phyloP scores from a whole-genome alignment of 2,329 filamentous ascomycete genomes.

The Colletotrichum acutatum region DNA sequence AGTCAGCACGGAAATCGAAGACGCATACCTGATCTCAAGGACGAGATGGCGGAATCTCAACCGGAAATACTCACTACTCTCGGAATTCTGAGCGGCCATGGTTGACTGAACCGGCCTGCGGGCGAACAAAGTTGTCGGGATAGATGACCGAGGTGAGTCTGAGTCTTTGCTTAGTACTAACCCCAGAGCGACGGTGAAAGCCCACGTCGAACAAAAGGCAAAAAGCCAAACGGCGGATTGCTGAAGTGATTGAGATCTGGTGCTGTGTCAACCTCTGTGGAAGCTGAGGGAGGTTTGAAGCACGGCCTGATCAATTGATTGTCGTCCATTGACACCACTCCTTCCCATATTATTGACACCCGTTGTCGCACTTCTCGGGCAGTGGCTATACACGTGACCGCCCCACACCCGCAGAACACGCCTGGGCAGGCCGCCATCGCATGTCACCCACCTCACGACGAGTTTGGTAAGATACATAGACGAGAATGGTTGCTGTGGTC shows the following conservation, averaged over 20 bases:
- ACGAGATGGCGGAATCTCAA: not conserved
- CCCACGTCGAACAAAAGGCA: not conserved
- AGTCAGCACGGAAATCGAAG: not conserved
- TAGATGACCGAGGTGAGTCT: not conserved
- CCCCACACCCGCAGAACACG: not conserved
- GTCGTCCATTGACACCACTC: not conserved
- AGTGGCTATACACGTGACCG: not conserved
- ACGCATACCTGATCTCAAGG: too few species aligned
- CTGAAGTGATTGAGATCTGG: not conserved
- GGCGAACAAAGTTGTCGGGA: not conserved
- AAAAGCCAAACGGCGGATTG: not conserved
- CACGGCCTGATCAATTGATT: not conserved
- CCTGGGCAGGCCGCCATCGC: not conserved
- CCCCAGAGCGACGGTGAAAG: not conserved
- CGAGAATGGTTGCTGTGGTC: too few species aligned
- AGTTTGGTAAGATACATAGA: not conserved
- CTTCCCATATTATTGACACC: not conserved
- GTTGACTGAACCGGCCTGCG: not conserved
- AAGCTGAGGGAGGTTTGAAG: not conserved
- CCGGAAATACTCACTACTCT: slow-evolving; percentile 21
- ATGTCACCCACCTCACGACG: not conserved
- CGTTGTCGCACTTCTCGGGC: not conserved
- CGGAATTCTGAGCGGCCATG: slow-evolving; percentile 32
- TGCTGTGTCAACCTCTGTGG: not conserved
- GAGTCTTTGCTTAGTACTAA: not conserved